Evolutionary conservation across 768 basidiomycete genomes (phyloP).

Genomic region (Coprinellus aureogranulatus): DNA sequence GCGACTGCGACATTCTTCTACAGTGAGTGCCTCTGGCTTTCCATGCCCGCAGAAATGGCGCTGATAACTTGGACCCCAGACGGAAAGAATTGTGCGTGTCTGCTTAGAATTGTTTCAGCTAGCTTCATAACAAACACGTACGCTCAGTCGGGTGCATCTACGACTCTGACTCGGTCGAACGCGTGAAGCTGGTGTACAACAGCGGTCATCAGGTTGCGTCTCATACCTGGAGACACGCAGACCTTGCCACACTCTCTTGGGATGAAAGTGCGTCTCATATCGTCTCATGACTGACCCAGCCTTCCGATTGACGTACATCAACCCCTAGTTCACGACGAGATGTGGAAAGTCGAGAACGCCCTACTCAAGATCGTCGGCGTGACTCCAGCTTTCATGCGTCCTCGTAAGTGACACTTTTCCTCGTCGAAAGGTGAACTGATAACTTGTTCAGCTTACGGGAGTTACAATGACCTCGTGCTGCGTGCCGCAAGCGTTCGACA

Average conservation of each 20-base stretch:
- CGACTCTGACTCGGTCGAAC: slow-evolving; percentile 13
- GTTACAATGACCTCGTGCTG: slow-evolving; percentile 37
- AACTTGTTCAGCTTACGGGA: slow-evolving; percentile 32
- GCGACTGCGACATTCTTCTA: slow-evolving; percentile 36
- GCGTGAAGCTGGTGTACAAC: slow-evolving; percentile 21
- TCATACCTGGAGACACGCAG: slow-evolving; percentile 31
- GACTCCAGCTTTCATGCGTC: slow-evolving; percentile 34
- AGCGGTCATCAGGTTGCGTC: slow-evolving; percentile 31
- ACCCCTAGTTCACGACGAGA: slow-evolving; percentile 23
- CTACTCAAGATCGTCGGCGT: slow-evolving; percentile 24
- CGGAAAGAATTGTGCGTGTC: slow-evolving; percentile 11
- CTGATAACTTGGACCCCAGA: neutral
- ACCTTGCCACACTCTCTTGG: slow-evolving; percentile 21
- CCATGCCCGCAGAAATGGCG: neutral
- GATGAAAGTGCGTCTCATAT: slow-evolving; percentile 18
- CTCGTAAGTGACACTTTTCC: slow-evolving; percentile 23
- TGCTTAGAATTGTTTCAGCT: neutral
- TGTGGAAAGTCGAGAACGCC: slow-evolving; percentile 18
- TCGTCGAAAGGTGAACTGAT: neutral
- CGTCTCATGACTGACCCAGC: neutral
- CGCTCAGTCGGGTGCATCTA: slow-evolving; percentile 25
- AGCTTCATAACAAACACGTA: neutral
- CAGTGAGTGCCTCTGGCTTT: slow-evolving; percentile 13
- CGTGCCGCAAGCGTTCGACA: slow-evolving; percentile 22
- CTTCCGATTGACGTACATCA: too few relatives aligned